Base-by-base conservation (phyloP, 352 stramenopile genomes). In the Phytopythium litorale region DNA sequence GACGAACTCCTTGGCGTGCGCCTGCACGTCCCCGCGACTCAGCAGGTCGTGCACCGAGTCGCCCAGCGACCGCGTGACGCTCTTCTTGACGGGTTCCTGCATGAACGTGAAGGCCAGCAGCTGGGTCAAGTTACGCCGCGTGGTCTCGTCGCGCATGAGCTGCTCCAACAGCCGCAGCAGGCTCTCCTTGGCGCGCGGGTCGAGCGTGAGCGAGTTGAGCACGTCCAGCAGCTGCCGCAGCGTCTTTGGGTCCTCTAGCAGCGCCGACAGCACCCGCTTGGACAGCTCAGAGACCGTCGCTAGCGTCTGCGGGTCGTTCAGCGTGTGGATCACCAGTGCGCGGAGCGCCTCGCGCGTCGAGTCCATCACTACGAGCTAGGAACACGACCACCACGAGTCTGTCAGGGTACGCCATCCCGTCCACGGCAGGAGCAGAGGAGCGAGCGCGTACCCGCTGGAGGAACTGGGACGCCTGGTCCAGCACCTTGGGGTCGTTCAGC, bases 1-100 rank as follows among this genome's bases (percentile, higher is more conserved):
- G 11, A 94, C 78, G 59, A 94, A 94, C 60, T 89, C 79, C 58
- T 94, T 94, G 63, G 85, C 83, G 66, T 94, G 85, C 56, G 87
- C 78, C 60, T 92, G 80, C 60, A 92, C 74, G 51, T 94, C 85
- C 19, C 58, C n/a, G 18, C 79, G 81, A 55, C 82, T 92, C 37
- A 94, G 71, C 25, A 92, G 77, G 18, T 91, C 73, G 67, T 94
- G 85, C 46, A 92, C 79, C 9, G 83, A 82, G 15, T 85, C 74
- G n/a, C 70, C 70, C 0, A 94, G 67, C 12, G 84, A 84, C 15
- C 56, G 72, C 13, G 65, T 65, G 11, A 94, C 79, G 30, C 72
- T 86, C 32, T 75, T 60, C 73, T 94, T 86, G 43, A 94, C 83
- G 0, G 71, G 62, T 2, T 92, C 79, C 59, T 89, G 82, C 19